Base-by-base conservation (phyloP, 2,329 filamentous ascomycete species). In the Massarina eburnea region DNA sequence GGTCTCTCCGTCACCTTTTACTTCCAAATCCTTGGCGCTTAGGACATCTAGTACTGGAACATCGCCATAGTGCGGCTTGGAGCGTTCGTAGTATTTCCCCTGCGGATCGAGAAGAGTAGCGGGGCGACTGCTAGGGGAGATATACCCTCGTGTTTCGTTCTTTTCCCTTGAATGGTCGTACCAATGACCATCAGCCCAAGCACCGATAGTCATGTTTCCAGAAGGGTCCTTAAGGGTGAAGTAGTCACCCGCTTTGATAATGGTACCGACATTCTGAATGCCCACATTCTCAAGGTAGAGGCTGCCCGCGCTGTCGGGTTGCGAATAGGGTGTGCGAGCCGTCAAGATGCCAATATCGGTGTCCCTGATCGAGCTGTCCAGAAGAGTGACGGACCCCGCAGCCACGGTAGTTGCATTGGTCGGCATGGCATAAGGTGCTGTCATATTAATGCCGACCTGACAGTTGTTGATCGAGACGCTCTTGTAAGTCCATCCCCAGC, bases 1-100 rank as follows among this genome's bases (percentile, higher is more conserved):
- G 3, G 63, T n/a, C 85, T 86, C 70, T 30, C 91, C 92, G 64
- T 97, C 90, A 59, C 91, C 91, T 70, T 83, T 87, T 59, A 88
- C 90, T 39, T 71, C 75, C 39, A 71, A 67, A 43, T 72, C 67
- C 18, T 63, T 57, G 20, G 56, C 62, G 30, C 53, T 59, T 52
- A 91, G 71, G 60, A 96, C 94, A 10, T 78, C 79, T 43, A 77
- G 79, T 8, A 77, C 77, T 0, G 82, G 71, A 1, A 88, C 48
- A 6, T 53, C 43, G 22, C 62, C 67, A 39, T 76, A 76, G 33
- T 73, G 68, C 2, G 74, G 74, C 64, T 82, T 83, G 2, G 78
- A 74, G 2, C 72, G 71, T 41, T 73, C 64, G 53, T 75, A 80
- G 57, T 73, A 82, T 47, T 74, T 77, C 12, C 67, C 72, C n/a